These are phyloP conservation scores for Suillus occidentalis DNA, from an alignment of 768 basidiomycete genomes.

Conservation along the genomic window DNA sequence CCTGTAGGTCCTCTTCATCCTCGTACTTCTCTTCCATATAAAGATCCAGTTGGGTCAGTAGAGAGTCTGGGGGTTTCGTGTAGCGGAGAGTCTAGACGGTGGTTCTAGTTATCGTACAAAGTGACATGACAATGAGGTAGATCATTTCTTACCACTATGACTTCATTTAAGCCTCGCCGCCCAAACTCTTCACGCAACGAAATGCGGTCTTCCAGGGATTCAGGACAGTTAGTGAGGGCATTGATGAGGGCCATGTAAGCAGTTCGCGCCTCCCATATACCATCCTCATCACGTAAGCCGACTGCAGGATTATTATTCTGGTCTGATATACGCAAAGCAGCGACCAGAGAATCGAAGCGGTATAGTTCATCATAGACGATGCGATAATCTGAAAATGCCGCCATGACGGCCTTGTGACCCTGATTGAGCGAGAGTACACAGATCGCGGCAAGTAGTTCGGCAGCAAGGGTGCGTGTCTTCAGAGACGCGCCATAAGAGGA, in stretches of 20 bases:
- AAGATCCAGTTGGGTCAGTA: slow-evolving; percentile 79
- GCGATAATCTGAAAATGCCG: slow-evolving; percentile 79
- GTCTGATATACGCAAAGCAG: slow-evolving; percentile 58
- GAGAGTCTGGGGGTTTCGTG: slow-evolving; percentile 67
- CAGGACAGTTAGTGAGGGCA: slow-evolving; percentile 73
- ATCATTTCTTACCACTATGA: slow-evolving; percentile 65
- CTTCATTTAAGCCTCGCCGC: slow-evolving; percentile 80
- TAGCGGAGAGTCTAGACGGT: slow-evolving; percentile 66
- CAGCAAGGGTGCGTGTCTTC: slow-evolving; percentile 67
- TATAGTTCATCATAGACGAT: slow-evolving; percentile 69
- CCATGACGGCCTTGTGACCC: slow-evolving; percentile 73
- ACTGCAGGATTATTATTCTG: slow-evolving; percentile 34
- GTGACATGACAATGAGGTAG: neutral
- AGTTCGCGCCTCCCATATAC: slow-evolving; percentile 78
- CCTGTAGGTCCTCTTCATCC: slow-evolving; percentile 82
- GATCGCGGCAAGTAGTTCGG: slow-evolving; percentile 82
- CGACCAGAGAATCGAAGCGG: slow-evolving; percentile 77
- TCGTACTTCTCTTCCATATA: slow-evolving; percentile 90
- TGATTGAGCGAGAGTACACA: slow-evolving; percentile 70
- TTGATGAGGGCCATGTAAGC: slow-evolving; percentile 79
- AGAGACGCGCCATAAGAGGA: slow-evolving; percentile 63
- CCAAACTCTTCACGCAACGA: slow-evolving; percentile 80
- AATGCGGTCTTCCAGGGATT: slow-evolving; percentile 76
- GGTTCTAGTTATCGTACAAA: neutral
- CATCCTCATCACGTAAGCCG: slow-evolving; percentile 52